phyloP scores from a whole-genome alignment of 2,329 filamentous ascomycete species.

The Fusarium guadeloupense region DNA sequence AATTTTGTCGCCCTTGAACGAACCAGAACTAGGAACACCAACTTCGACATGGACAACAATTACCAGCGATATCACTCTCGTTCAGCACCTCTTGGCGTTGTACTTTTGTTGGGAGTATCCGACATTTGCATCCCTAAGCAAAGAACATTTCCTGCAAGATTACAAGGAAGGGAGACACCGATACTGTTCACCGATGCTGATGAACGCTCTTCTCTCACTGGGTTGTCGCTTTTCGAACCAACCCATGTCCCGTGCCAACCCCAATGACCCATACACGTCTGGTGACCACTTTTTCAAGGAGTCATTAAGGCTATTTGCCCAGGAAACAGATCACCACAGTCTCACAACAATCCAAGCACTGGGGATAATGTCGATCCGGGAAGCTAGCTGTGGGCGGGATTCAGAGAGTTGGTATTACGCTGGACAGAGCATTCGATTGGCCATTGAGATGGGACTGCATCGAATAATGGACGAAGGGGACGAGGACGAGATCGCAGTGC shows the following conservation, averaged over 20 bases:
- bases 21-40: slow-evolving; percentile 55
- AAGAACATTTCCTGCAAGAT: slow-evolving; percentile 75
- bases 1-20: slow-evolving; percentile 57
- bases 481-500: slow-evolving; percentile 66
- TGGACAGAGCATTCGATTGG: slow-evolving; percentile 76
- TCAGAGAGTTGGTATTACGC: slow-evolving; percentile 78
- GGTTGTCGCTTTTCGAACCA: slow-evolving; percentile 75
- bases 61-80: slow-evolving; percentile 65
- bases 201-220: slow-evolving; percentile 72
- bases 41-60: slow-evolving; percentile 67
- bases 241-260: slow-evolving; percentile 69
- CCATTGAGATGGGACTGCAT: slow-evolving; percentile 76
- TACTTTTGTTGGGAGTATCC: slow-evolving; percentile 83
- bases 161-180: slow-evolving; percentile 68
- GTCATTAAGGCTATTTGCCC: slow-evolving; percentile 67
- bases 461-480: slow-evolving; percentile 59
- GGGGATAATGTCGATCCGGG: slow-evolving; percentile 78
- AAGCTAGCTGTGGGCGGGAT: slow-evolving; percentile 76
- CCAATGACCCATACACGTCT: slow-evolving; percentile 69
- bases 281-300: slow-evolving; percentile 81
- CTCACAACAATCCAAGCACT: slow-evolving; percentile 79
- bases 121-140: slow-evolving; percentile 76
- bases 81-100: slow-evolving; percentile 70
- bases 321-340: slow-evolving; percentile 66
- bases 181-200: slow-evolving; percentile 73